A percentile compares a stretch with the other conserved stretches of the same genome.
Evolutionary conservation across 1,284 basidiomycete genomes (phyloP).

Genomic region (Mycena citricolor): DNA sequence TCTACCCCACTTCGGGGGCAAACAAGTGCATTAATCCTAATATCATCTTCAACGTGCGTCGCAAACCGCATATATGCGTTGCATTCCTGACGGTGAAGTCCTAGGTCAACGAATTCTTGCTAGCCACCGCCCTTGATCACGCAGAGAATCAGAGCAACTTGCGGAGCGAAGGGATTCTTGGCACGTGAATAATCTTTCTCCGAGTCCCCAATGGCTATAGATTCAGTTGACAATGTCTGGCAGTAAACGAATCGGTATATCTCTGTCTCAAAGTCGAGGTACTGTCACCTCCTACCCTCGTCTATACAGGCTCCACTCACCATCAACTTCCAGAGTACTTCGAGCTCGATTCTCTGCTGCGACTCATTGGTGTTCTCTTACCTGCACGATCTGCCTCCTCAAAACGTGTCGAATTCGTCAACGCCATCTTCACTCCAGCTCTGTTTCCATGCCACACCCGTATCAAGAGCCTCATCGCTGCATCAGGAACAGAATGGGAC

Average conservation of each 20-base stretch:
- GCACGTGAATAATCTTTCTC: constrained; percentile 7
- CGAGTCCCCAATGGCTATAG: too few species aligned
- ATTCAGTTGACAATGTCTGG: background rate
- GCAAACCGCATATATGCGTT: constrained; percentile 9
- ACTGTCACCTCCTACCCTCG: background rate
- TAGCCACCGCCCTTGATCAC: constrained; percentile 4
- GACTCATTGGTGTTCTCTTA: constrained; percentile 9
- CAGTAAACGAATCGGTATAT: constrained; percentile 6
- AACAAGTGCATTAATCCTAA: constrained; percentile 9
- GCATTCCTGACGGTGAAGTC: background rate
- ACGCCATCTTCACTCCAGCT: constrained; percentile 11
- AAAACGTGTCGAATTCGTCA: constrained; percentile 16
- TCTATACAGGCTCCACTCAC: background rate
- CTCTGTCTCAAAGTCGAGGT: constrained; percentile 16
- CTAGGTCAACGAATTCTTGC: constrained; percentile 15
- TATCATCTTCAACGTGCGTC: constrained; percentile 17
- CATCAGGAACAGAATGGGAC: constrained; percentile 12
- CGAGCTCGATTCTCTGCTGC: constrained; percentile 13
- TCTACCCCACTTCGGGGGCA: background rate
- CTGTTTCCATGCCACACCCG: constrained; percentile 13
- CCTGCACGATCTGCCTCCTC: constrained; percentile 2
- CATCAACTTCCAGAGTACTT: constrained; percentile 11
- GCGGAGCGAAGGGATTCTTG: constrained; percentile 15
- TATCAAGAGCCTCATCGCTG: constrained; percentile 15
- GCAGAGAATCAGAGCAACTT: constrained; percentile 15